Evolutionary conservation across 2,329 filamentous ascomycete genomes (phyloP).

Genomic region (Fusarium paranaense): DNA sequence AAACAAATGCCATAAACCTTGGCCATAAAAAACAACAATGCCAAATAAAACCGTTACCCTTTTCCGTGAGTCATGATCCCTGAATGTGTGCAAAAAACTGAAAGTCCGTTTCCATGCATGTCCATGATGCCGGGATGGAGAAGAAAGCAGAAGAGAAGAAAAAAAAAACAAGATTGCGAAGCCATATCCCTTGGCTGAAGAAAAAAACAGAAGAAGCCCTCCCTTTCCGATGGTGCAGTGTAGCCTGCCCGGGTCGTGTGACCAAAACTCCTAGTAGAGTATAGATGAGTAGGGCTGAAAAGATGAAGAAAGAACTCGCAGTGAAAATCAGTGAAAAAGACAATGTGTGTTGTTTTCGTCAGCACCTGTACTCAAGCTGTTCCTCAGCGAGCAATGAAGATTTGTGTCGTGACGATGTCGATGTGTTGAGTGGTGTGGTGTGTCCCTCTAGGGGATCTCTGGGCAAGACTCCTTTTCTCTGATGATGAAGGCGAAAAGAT

Average conservation of each 20-base stretch:
- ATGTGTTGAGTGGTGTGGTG: not conserved
- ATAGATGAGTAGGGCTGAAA: not conserved
- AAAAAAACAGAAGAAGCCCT: not conserved
- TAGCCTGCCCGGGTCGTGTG: not conserved
- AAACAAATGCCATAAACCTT: not conserved
- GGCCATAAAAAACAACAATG: not conserved
- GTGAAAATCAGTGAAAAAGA: not conserved
- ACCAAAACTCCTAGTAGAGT: not conserved
- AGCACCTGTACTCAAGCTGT: not conserved
- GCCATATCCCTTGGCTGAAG: not conserved
- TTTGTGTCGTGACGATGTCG: not conserved
- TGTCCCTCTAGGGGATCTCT: not conserved
- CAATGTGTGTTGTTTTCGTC: not conserved
- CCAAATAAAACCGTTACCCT: not conserved
- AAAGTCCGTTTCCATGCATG: not conserved
- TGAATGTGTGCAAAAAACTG: not conserved
- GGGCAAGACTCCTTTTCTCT: not conserved
- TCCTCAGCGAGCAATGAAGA: not conserved
- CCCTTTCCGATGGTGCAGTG: not conserved
- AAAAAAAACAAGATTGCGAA: not conserved
- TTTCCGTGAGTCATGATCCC: not conserved
- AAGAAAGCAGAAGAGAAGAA: not conserved
- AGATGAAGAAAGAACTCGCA: not conserved
- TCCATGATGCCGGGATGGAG: not conserved
- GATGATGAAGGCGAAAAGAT: not conserved